Base-by-base conservation (phyloP, 1,284 basidiomycete genomes). In the Taiwanofungus camphoratus region DNA sequence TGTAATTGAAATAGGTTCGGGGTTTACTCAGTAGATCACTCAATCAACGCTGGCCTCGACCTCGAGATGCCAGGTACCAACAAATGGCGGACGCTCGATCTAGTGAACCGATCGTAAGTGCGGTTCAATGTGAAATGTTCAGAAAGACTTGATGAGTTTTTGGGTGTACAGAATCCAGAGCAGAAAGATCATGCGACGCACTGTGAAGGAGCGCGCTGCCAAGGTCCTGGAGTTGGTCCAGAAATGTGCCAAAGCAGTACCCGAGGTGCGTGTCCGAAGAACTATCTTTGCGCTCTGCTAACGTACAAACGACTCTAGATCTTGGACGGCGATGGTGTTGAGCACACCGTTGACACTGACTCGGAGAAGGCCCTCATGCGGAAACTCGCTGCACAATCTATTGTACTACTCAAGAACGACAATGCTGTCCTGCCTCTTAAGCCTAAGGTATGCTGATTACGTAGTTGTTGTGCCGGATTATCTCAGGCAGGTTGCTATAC, bases 1-100 rank as follows among this genome's bases (percentile, higher is more conserved):
- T 20, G 16, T 12, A 7, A 9, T 16, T 22, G 9, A n/a, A 30
- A 39, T 44, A 77, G 77, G 79, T 80, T 78, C 44, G 86, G 87
- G 0, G 69, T 77, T 1, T 88, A 87, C 64, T 77, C 77, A 34
- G 70, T 85, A 22, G 76, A 79, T 48, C 69, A 73, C 30, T 69
- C 74, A 23, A 69, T 89, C 54, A 87, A 86, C 48, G 85, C 85
- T 8, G 82, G 83, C 0, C 67, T 90, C 21, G 87, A 90, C 56
- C 71, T 91, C 20, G 88, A 91, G 59, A 87, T 89, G 83, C 82
- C 84, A 0, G 82, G 83, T 2, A 69, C 65, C 12, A 81, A 81
- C 61, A 82, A 82, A 53, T 86, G 82, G 81, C 70, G 83, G 4
- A 74, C 74, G 0, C 67, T 79, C 21, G 77, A 82, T 47, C 70